Evolutionary conservation across 768 basidiomycete species (phyloP).

Genomic region (Udeniomyces megalosporus): DNA sequence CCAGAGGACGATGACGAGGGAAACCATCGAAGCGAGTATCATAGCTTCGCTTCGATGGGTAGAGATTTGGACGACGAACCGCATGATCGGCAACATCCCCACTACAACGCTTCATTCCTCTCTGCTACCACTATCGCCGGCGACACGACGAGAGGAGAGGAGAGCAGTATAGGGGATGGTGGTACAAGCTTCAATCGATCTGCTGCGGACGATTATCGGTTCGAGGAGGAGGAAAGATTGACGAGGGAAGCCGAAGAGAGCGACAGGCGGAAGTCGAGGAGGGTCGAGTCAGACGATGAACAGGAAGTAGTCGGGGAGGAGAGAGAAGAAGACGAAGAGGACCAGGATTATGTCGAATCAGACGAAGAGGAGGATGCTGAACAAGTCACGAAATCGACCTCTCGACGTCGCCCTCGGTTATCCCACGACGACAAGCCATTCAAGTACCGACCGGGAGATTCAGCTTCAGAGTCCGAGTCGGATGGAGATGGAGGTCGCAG

Average conservation of each 20-base stretch:
- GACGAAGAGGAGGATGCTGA: constrained; percentile 1
- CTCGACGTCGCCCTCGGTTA: neutral
- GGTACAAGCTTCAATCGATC: neutral
- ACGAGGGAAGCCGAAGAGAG: constrained; percentile 9
- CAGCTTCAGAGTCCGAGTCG: constrained; percentile 33
- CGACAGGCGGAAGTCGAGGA: neutral
- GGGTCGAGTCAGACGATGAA: neutral
- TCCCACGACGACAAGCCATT: constrained; percentile 22
- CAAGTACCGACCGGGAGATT: constrained; percentile 23
- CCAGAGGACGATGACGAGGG: constrained; percentile 43
- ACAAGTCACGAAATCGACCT: constrained; percentile 4
- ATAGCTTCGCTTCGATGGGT: constrained; percentile 5
- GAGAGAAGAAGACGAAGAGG: neutral
- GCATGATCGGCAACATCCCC: neutral
- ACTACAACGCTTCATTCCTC: constrained; percentile 2
- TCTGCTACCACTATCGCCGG: constrained; percentile 8
- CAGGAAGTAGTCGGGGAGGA: neutral
- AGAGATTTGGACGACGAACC: neutral
- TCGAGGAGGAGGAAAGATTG: constrained; percentile 15
- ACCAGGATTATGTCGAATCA: neutral
- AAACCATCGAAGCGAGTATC: constrained; percentile 1
- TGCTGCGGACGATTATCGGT: constrained; percentile 4
- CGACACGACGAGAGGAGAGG: too few species aligned
- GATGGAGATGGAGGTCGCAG: constrained; percentile 40
- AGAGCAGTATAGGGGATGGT: too few species aligned